These are phyloP conservation scores for Pulveroboletus frians DNA, from an alignment of 768 basidiomycete genomes.

Conservation along the genomic window DNA sequence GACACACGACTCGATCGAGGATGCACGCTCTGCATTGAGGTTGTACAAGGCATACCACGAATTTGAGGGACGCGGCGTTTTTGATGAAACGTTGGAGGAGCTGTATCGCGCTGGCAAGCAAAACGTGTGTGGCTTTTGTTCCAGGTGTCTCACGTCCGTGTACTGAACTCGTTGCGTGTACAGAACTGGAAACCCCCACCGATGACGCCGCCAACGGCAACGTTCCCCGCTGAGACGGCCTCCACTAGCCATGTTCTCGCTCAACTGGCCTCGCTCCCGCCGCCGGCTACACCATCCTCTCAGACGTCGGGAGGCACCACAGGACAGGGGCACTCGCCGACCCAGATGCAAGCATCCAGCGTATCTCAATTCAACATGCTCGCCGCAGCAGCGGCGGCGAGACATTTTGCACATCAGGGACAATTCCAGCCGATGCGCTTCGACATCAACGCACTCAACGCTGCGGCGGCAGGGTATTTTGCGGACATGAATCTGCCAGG, in stretches of 20 bases:
- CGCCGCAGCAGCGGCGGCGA: constrained; percentile 20
- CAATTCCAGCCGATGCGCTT: constrained; percentile 22
- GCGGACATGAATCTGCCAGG: constrained; percentile 15
- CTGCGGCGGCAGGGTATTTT: constrained; percentile 18
- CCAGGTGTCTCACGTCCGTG: background rate
- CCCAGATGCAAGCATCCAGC: constrained; percentile 2
- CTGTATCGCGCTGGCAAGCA: constrained; percentile 73
- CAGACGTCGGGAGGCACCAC: background rate
- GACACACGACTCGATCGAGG: constrained; percentile 98
- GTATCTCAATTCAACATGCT: constrained; percentile 28
- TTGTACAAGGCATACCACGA: constrained; percentile 78
- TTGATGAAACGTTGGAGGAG: constrained; percentile 86
- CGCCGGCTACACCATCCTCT: constrained; percentile 3
- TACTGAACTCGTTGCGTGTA: constrained; percentile 1
- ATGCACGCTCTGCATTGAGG: constrained; percentile 79
- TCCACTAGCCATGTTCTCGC: background rate
- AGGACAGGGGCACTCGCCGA: background rate
- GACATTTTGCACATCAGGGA: constrained; percentile 21
- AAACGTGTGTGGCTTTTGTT: constrained; percentile 47
- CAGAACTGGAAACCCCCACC: constrained; percentile 59
- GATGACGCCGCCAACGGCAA: background rate
- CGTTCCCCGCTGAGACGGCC: background rate
- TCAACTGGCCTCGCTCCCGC: constrained; percentile 1
- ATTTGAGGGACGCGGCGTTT: constrained; percentile 68
- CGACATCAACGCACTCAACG: constrained; percentile 12